Conservation (phyloP, 768 basidiomycete genomes). For the Amanita subjunquillea region DNA sequence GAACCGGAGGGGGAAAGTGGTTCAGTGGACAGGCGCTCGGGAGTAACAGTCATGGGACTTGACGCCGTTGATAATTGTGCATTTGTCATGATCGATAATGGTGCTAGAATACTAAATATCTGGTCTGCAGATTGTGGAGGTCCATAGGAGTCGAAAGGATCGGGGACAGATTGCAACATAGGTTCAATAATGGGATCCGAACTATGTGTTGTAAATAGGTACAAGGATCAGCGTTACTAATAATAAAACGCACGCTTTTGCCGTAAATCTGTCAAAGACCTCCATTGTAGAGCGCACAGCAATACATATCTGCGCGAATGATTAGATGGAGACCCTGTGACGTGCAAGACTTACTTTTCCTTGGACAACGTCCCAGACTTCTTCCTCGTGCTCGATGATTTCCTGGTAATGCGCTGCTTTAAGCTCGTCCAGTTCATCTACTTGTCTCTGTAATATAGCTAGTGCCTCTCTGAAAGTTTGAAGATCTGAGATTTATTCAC, state of each 20-base stretch:
- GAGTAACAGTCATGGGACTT: conserved; percentile 44
- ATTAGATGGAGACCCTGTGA: neutral
- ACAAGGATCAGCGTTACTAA: neutral
- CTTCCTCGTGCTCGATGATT: conserved; percentile 86
- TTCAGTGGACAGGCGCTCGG: conserved; percentile 26
- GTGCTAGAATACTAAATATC: conserved; percentile 88
- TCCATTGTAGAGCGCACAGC: conserved; percentile 88
- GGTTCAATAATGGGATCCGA: conserved; percentile 88
- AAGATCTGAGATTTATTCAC: conserved; percentile 43
- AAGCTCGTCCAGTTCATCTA: conserved; percentile 83
- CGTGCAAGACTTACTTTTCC: conserved; percentile 47
- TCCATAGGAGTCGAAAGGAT: conserved; percentile 89
- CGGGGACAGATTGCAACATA: conserved; percentile 82
- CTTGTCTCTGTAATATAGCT: conserved; percentile 72
- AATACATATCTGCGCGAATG: conserved; percentile 49
- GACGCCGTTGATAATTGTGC: conserved; percentile 39
- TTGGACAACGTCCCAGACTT: conserved; percentile 91
- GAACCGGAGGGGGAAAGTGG: conserved; percentile 18
- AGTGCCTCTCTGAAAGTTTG: conserved; percentile 84
- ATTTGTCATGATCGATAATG: conserved; percentile 63
- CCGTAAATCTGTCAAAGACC: conserved; percentile 78
- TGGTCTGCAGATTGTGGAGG: conserved; percentile 82
- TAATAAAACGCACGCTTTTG: conserved; percentile 60
- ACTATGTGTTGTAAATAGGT: conserved; percentile 22
- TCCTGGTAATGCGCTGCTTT: conserved; percentile 81